Percentiles rank a stretch among this genome's conserved stretches.
Conservation (phyloP, 140 eudicot genomes). For the Stevia rebaudiana region DNA sequence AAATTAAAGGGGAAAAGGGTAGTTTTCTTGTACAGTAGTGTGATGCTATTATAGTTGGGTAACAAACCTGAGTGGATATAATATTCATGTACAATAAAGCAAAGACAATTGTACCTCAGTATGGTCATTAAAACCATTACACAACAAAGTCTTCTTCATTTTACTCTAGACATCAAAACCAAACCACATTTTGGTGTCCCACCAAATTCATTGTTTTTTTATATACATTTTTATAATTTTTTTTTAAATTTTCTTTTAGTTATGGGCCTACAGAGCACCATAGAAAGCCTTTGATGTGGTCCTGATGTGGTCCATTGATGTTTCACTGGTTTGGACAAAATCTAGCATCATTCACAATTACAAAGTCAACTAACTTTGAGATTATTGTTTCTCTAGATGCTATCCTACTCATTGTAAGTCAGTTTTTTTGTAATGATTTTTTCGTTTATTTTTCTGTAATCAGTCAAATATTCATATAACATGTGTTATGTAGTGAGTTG, state of each 20-base stretch:
- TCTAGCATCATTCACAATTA: conserved; percentile 45
- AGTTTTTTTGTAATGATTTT: neutral
- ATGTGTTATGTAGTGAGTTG: neutral
- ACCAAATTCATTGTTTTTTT: conserved; percentile 25
- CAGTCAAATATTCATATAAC: neutral
- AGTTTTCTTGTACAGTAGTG: conserved; percentile 26
- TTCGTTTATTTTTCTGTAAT: neutral
- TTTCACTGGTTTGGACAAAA: conserved; percentile 59
- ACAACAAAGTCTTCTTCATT: conserved; percentile 31
- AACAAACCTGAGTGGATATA: conserved; percentile 45
- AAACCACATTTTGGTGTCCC: conserved; percentile 37
- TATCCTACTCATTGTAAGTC: conserved; percentile 17
- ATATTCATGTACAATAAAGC: conserved; percentile 58
- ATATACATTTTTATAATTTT: conserved; percentile 14
- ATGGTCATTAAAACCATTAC: conserved; percentile 32
- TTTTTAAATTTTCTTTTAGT: conserved; percentile 19
- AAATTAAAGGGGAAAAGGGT: conserved; percentile 14
- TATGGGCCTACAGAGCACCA: conserved; percentile 57
- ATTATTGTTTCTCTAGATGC: conserved; percentile 24
- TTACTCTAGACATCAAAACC: conserved; percentile 35
- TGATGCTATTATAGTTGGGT: conserved; percentile 39
- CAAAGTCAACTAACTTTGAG: conserved; percentile 27
- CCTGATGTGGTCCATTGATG: conserved; percentile 61
- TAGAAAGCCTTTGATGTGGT: conserved; percentile 44
- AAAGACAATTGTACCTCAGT: conserved; percentile 36